Evolutionary conservation across 2,329 filamentous ascomycete species (phyloP), one percentile per base, ranked within the genome.

Genomic region (Pseudopyricularia cyperi): DNA sequence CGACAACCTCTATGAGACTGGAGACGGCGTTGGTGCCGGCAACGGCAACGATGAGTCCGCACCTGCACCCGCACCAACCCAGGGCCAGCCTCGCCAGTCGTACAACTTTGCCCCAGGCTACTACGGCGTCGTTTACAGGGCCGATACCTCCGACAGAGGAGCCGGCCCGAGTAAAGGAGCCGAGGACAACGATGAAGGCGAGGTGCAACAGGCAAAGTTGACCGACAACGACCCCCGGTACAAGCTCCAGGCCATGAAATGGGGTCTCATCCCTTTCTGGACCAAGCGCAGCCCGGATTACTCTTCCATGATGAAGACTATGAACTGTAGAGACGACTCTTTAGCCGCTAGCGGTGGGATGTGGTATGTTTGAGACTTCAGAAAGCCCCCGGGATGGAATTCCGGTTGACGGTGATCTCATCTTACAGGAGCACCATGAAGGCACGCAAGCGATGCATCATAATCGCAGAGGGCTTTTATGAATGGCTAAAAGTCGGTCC

Each of bases 101-200:
- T 95, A 94, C 70, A 97, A 97, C 65, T 94, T 98, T 63, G 89
- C 91, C 0, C 93, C 93, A 0, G 87, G 90, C 0, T 87, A 89
- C 55, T 76, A 85, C 61, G 91, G 93, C 33, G 73, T 93, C 24
- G 87, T 97, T 26, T 95, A 95, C 64, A 81, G 89, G 54, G 88
- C 88, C 33, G 80, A 89, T 50, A 76, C 77, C 6, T 75, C 81
- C 12, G 80, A 84, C 54, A 70, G 71, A 56, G 80, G 79, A n/a
- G 73, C 75, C 14, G 74, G 75, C 1, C 66, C 67, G 15, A 33
- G 30, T 26, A 34, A 46, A 22, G 50, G 39, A 3, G 49, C 57
- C 22, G 56, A 63, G 53, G 57, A 57, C 50, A 55, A 35, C 56
- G 53, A 60, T 15, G 49, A 56, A 9, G 55, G 57, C 4, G 52